Evolutionary conservation across 2,329 filamentous ascomycete species (phyloP), one percentile per base, ranked within the genome.

Genomic region (Penicillium sp.): DNA sequence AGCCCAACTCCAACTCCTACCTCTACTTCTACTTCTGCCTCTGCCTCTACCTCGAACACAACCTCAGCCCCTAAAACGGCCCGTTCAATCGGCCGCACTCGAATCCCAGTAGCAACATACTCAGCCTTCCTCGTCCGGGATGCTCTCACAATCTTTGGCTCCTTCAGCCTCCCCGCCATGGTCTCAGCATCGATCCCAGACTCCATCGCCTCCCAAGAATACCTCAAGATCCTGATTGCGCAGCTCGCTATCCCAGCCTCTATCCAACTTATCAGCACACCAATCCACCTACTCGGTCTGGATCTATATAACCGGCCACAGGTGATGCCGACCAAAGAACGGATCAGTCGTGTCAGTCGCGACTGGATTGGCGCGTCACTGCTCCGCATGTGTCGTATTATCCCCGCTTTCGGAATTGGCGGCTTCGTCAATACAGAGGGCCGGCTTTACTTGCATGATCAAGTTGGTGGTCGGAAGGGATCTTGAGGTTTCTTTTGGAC

Each of bases 321-420:
- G 17, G 68, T 61, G 8, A 75, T 77, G 59, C 73, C 77, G 2
- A 80, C 82, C 71, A 71, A 73, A 45, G 84, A 90, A 13, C 79
- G 92, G 10, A 82, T 84, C 71, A 69, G 74, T 0, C 82, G 84
- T 49, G 84, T 96, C 15, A 79, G 84, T 59, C 81, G 84, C 63
- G 91, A 94, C 71, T 96, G 91, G 89, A 78, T 82, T 12, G 82
- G 88, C 58, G 93, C 89, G 71, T 84, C 86, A 10, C 72, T 84
- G 25, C 90, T 91, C 15, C 80, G 92, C 61, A 89, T 96, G 75
- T 89, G 89, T 63, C 82, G 92, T 58, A 95, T 96, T 66, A 82
- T 95, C 17, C 92, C 91, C 38, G 92, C 92, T 0, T 96, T 94
- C 79, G 92, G 92, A 0, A 82, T 95, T 7, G 92, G 92, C 0